Evolutionary conservation across 1,284 basidiomycete genomes (phyloP), one percentile per base, ranked within the genome.

Genomic region (Trichosporon asahii): DNA sequence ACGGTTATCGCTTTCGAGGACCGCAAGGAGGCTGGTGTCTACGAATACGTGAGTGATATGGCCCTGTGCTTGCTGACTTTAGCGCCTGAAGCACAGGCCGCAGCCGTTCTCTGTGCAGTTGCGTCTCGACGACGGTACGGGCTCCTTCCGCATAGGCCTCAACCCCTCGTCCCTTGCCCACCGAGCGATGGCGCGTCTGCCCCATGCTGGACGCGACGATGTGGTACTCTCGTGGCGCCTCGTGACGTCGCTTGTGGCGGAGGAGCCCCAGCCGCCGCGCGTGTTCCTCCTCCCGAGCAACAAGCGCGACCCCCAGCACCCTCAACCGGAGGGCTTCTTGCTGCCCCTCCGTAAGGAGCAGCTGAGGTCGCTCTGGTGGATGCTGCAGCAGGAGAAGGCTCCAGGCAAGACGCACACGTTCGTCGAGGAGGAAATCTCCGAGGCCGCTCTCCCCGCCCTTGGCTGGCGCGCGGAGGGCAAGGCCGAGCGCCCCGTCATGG

Each of bases 381-480:
- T 98, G 95, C 84, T 96, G 25, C 81, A 85, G 55, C 93, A 94
- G 78, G 95, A 98, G 81, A 85, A 87, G 9, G 74, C 81, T 0
- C 86, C 90, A 66, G 89, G 88, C 6, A 83, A 87, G 14, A 88
- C 91, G 0, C 77, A 82, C 71, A 82, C 84, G 8, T 98, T 97
- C 81, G 81, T 93, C 29, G 95, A 98, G 78, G 95, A 98, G 80
- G 95, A 98, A 80, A 93, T 98, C 55, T 91, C 93, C 0, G 95
- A 98, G 80, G 93, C 94, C 0, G 87, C 91, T 61, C 86, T 96
- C 4, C 89, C 89, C 67, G 90, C 93, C 64, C 85, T 98, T 7
- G 92, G 93, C 3, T 98, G 95, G 95, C 88, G 94, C 75, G 94
- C 92, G 4, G 94, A 98, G 82, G 95, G 92, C 64, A 90, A 92